Conservation (phyloP, 805 yeast species). For the Myxozyma neglecta region DNA sequence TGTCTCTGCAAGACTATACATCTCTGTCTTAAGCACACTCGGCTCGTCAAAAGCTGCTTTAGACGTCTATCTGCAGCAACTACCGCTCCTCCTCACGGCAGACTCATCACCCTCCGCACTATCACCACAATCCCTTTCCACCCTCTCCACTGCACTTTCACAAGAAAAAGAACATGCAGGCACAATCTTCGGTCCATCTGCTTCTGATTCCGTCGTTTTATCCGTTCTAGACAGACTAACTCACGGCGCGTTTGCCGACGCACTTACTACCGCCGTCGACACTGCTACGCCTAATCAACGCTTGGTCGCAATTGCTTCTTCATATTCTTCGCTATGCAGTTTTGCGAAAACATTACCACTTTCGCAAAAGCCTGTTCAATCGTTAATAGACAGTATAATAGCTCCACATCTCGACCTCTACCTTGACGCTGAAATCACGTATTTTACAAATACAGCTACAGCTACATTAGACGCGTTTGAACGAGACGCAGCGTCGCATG, state of each 20-base stretch:
- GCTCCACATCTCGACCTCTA: constrained; percentile 37
- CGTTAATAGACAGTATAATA: constrained; percentile 33
- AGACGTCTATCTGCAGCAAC: constrained; percentile 35
- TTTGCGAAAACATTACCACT: constrained; percentile 1
- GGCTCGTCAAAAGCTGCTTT: constrained; percentile 42
- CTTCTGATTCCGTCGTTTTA: too few species aligned
- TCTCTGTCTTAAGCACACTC: constrained; percentile 38
- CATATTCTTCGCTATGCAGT: too few species aligned
- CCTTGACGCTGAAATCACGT: constrained; percentile 38
- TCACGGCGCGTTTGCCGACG: too few species aligned
- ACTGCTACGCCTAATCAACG: too few species aligned
- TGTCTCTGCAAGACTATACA: constrained; percentile 41
- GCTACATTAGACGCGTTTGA: constrained; percentile 39
- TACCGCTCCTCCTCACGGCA: constrained; percentile 23
- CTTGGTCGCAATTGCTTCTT: too few species aligned
- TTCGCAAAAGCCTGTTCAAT: constrained; percentile 29
- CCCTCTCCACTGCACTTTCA: too few species aligned
- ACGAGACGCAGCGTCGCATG: constrained; percentile 44
- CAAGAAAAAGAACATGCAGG: too few species aligned
- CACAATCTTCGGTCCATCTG: too few species aligned
- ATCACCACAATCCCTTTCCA: too few species aligned
- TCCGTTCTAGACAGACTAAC: too few species aligned
- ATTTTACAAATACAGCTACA: constrained; percentile 35
- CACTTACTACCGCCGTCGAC: too few species aligned
- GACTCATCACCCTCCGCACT: constrained; percentile 11